Evolutionary conservation across 2,329 filamentous ascomycete species (phyloP).

Genomic region (Orbilia quercus): DNA sequence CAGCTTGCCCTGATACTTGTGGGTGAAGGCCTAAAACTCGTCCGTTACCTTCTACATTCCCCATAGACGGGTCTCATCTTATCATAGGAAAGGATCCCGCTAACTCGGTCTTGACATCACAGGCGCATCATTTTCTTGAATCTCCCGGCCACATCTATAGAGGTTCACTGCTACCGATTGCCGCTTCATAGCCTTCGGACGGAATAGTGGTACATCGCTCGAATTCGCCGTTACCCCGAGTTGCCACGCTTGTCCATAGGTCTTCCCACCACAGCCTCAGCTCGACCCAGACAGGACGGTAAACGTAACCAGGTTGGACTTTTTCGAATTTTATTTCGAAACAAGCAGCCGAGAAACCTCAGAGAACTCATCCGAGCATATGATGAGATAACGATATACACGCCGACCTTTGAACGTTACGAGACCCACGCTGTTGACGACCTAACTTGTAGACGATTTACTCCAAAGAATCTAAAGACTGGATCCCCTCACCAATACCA

Average conservation of each 20-base stretch:
- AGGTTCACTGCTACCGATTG: conserved; percentile 30
- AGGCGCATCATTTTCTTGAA: conserved; percentile 43
- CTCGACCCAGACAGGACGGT: conserved; percentile 8
- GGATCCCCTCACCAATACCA: conserved; percentile 41
- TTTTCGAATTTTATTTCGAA: conserved; percentile 3
- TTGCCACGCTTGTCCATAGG: conserved; percentile 7
- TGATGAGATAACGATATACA: conserved; percentile 56
- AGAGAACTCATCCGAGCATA: conserved; percentile 39
- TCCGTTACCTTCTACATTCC: conserved; percentile 4
- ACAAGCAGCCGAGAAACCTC: conserved; percentile 21
- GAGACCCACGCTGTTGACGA: conserved; percentile 57
- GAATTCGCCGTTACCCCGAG: conserved; percentile 20
- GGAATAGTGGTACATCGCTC: conserved; percentile 8
- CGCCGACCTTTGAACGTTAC: conserved; percentile 56
- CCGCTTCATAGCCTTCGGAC: conserved; percentile 7
- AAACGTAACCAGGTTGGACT: conserved; percentile 9
- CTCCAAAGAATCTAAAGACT: conserved; percentile 50
- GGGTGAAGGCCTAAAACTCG: conserved; percentile 21
- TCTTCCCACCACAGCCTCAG: conserved; percentile 11
- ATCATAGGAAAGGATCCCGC: conserved; percentile 29
- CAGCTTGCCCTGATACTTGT: conserved; percentile 35
- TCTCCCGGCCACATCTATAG: conserved; percentile 44
- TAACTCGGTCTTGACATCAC: conserved; percentile 32
- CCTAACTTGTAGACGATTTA: conserved; percentile 56
- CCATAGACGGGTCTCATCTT: conserved; percentile 11